Conservation (phyloP, 257 asterid genomes). For the Ophiorrhiza pumila region DNA sequence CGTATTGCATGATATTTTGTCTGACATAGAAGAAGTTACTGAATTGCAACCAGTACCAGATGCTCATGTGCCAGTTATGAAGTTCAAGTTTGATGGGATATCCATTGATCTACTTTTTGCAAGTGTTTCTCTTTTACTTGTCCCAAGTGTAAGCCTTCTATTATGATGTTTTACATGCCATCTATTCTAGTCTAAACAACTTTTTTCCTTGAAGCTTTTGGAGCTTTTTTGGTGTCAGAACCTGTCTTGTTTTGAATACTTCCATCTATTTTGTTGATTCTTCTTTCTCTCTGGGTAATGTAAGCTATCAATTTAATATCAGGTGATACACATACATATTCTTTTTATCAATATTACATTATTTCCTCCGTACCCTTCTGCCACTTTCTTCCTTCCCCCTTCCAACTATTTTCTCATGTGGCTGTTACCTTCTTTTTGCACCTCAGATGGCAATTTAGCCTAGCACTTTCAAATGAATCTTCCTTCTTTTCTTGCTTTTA, state of each 20-base stretch:
- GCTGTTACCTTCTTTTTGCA: neutral
- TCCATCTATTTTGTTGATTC: neutral
- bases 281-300: neutral
- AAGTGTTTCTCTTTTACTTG: constrained; percentile 76
- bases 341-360: neutral
- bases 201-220: neutral
- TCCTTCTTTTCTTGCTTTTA: neutral
- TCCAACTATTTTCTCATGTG: neutral
- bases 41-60: constrained; percentile 98
- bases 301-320: neutral
- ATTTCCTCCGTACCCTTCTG: neutral
- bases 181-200: neutral
- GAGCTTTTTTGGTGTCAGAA: neutral
- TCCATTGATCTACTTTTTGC: constrained; percentile 95
- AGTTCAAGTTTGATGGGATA: constrained; percentile 92
- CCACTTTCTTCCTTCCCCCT: neutral
- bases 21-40: constrained; percentile 70
- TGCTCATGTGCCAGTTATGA: constrained; percentile 97
- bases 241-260: neutral
- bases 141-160: constrained; percentile 75
- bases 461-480: neutral
- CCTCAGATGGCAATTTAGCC: neutral
- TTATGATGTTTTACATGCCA: neutral
- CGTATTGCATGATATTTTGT: constrained; percentile 65
- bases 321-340: neutral